Conservation (phyloP, 1,139 yeast genomes). For the Hansenula anomala region DNA sequence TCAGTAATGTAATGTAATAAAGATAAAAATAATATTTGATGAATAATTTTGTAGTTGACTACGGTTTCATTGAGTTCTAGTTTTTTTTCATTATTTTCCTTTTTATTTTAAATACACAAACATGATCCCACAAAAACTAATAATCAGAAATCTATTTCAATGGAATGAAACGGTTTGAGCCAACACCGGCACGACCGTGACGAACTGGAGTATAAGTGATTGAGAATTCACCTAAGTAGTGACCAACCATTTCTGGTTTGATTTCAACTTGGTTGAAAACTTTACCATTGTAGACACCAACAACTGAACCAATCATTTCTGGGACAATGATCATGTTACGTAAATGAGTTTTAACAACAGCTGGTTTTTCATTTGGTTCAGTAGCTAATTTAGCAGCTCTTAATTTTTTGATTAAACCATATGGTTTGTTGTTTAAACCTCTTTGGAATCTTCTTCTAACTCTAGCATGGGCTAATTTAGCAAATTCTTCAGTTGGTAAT, state of each 20-base stretch:
- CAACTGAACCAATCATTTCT: conserved; percentile 99
- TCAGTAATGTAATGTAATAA: background rate
- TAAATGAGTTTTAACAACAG: conserved; percentile 97
- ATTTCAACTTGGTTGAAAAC: conserved; percentile 98
- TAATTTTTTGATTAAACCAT: conserved; percentile 96
- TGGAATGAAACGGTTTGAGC: conserved; percentile 84
- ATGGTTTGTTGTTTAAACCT: conserved; percentile 95
- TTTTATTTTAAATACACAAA: conserved; percentile 12
- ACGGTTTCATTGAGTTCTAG: conserved; percentile 1
- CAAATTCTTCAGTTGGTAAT: conserved; percentile 95
- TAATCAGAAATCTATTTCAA: conserved; percentile 41
- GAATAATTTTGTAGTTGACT: background rate
- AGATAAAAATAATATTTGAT: background rate
- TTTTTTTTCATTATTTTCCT: background rate
- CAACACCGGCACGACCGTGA: conserved; percentile 97
- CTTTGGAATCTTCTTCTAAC: conserved; percentile 99
- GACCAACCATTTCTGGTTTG: conserved; percentile 99
- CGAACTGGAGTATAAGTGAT: conserved; percentile 99
- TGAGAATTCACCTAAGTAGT: conserved; percentile 99
- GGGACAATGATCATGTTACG: conserved; percentile 99
- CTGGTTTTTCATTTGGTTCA: conserved; percentile 95
- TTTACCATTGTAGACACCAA: conserved; percentile 99
- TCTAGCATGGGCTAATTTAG: conserved; percentile 96
- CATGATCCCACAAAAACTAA: conserved; percentile 11
- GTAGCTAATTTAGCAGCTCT: conserved; percentile 96